phyloP scores from a whole-genome alignment of 2,329 filamentous ascomycete species.

The Claviceps monticola region DNA sequence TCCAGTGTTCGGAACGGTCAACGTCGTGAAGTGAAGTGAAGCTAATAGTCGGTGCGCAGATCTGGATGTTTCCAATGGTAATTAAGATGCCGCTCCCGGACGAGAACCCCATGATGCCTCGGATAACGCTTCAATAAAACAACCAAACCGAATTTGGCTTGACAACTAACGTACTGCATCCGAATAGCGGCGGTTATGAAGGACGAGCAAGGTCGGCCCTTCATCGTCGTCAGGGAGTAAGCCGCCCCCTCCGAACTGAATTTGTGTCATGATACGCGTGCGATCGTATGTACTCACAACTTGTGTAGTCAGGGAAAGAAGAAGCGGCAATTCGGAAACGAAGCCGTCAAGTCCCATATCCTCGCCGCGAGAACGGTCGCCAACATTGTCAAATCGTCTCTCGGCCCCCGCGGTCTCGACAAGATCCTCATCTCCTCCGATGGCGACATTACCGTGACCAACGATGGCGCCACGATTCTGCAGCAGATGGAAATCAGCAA shows the following conservation, averaged over 20 bases:
- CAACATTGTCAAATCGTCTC: constrained; percentile 92
- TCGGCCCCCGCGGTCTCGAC: constrained; percentile 90
- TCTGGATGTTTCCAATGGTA: constrained; percentile 72
- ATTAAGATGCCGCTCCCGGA: background rate
- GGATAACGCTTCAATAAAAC: background rate
- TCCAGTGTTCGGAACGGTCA: constrained; percentile 3
- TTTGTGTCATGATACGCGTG: too few species aligned
- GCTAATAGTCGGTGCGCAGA: constrained; percentile 34
- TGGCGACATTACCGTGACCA: constrained; percentile 97
- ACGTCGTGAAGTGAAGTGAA: constrained; percentile 22
- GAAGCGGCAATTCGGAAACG: constrained; percentile 90
- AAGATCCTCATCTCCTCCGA: constrained; percentile 98
- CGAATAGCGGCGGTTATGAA: constrained; percentile 61
- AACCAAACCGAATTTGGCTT: background rate
- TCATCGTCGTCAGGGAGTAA: constrained; percentile 96
- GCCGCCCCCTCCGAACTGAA: constrained; percentile 21
- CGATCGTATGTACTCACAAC: constrained; percentile 10
- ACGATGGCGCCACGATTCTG: constrained; percentile 95
- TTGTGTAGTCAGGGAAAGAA: constrained; percentile 76
- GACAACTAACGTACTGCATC: constrained; percentile 9
- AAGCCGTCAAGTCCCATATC: constrained; percentile 97
- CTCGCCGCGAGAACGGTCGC: constrained; percentile 90
- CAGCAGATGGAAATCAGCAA: constrained; percentile 98
- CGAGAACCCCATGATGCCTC: too few species aligned
- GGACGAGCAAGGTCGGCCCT: constrained; percentile 93